phyloP scores from a whole-genome alignment of 345 rosid species.

The Pelargonium nanum region DNA sequence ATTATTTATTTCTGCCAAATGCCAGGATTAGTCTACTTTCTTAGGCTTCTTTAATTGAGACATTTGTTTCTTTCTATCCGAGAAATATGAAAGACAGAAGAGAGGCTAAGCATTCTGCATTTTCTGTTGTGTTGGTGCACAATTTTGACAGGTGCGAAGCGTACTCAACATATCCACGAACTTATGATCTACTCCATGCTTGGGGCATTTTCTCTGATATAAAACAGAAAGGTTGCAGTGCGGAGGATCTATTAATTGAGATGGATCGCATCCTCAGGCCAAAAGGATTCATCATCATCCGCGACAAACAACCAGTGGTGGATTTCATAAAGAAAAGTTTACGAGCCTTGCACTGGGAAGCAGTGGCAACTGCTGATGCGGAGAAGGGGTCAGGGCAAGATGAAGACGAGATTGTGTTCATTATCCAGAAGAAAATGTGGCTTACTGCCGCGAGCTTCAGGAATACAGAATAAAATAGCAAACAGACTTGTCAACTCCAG shows the following conservation, averaged over 20 bases:
- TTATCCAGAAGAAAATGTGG: constrained; percentile 78
- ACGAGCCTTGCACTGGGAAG: constrained; percentile 76
- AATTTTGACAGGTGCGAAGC: constrained; percentile 66
- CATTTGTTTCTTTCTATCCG: too few species aligned
- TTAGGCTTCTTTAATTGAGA: too few species aligned
- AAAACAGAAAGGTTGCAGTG: constrained; percentile 66
- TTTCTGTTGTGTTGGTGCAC: neutral
- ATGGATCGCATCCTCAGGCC: constrained; percentile 96
- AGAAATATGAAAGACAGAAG: too few species aligned
- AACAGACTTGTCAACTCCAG: too few species aligned
- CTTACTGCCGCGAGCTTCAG: constrained; percentile 68
- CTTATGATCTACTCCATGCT: constrained; percentile 86
- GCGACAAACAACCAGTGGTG: constrained; percentile 53
- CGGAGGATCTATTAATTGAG: constrained; percentile 71
- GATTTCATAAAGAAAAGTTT: constrained; percentile 56
- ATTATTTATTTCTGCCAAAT: too few species aligned
- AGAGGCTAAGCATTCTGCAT: too few species aligned
- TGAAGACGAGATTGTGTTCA: constrained; percentile 39
- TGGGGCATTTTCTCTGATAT: constrained; percentile 60
- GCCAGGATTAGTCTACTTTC: too few species aligned
- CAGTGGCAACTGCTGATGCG: constrained; percentile 41
- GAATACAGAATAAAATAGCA: constrained; percentile 37
- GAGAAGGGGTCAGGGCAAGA: constrained; percentile 42
- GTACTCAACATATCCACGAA: constrained; percentile 81
- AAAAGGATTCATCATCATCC: constrained; percentile 58